Conservation (phyloP, 2,329 filamentous ascomycete species). For the Verticillium tricorpus region DNA sequence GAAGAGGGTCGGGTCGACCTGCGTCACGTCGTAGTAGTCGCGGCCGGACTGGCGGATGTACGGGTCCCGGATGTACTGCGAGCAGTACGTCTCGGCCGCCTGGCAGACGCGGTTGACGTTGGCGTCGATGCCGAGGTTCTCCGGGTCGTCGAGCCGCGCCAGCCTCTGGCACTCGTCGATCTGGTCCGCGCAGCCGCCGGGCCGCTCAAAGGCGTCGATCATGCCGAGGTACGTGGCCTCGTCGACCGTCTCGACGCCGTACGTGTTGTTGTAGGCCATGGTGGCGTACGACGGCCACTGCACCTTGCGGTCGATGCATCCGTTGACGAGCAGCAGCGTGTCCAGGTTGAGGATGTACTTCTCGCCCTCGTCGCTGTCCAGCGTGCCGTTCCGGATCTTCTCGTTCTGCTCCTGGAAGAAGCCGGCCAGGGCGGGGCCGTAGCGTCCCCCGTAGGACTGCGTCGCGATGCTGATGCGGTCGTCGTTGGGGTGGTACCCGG, state of each 20-base stretch:
- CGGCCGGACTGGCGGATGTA: conserved; percentile 4
- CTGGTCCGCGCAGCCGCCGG: conserved; percentile 46
- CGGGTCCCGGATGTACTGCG: conserved; percentile 6
- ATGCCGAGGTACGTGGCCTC: conserved; percentile 22
- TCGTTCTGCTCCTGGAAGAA: conserved; percentile 55
- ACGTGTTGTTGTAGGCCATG: conserved; percentile 27
- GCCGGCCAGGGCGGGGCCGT: conserved; percentile 51
- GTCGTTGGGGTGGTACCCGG: conserved; percentile 54
- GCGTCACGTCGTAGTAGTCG: conserved; percentile 16
- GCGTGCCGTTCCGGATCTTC: conserved; percentile 37
- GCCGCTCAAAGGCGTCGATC: conserved; percentile 22
- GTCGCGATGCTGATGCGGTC: conserved; percentile 44
- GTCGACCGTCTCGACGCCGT: conserved; percentile 24
- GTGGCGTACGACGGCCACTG: conserved; percentile 27
- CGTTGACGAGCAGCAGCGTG: conserved; percentile 53
- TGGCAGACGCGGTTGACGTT: conserved; percentile 17
- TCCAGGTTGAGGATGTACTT: conserved; percentile 39
- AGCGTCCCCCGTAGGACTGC: conserved; percentile 54
- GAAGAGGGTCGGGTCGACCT: conserved; percentile 13
- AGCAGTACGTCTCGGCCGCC: conserved; percentile 8
- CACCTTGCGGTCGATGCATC: conserved; percentile 43
- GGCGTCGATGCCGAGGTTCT: conserved; percentile 16
- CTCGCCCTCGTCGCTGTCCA: conserved; percentile 24
- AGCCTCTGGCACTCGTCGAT: conserved; percentile 48
- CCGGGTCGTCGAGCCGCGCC: conserved; percentile 17